Percentiles rank a stretch among this genome's conserved stretches.
These are phyloP conservation scores for Mucor racemosus DNA, from an alignment of 371 early-diverging fungal genomes.

Conservation along the genomic window DNA sequence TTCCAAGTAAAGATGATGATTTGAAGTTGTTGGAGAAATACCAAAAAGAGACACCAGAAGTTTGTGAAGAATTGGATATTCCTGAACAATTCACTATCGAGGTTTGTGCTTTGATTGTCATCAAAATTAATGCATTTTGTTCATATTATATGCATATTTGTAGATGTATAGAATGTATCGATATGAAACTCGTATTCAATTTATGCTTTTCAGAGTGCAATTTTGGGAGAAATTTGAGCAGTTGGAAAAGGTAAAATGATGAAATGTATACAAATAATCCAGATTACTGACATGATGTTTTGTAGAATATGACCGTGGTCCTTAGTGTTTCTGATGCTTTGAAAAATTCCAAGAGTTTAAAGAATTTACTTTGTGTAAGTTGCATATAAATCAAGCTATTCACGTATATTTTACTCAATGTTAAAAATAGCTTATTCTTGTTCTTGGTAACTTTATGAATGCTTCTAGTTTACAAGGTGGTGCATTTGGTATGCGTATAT, in stretches of 20 bases:
- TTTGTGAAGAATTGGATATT: constrained; percentile 48
- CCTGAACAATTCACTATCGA: constrained; percentile 62
- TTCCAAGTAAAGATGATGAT: constrained; percentile 55
- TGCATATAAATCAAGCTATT: constrained; percentile 5
- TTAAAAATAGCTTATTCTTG: constrained; percentile 41
- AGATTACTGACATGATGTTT: constrained; percentile 7
- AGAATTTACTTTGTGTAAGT: constrained; percentile 52
- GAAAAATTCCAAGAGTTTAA: constrained; percentile 41
- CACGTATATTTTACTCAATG: constrained; percentile 15
- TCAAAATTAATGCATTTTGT: no score
- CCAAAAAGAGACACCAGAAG: constrained; percentile 37
- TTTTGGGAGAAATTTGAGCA: constrained; percentile 57
- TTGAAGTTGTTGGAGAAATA: constrained; percentile 52
- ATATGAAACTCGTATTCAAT: constrained; percentile 52
- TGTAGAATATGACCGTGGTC: constrained; percentile 53
- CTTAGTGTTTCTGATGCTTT: constrained; percentile 49
- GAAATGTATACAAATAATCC: constrained; percentile 8
- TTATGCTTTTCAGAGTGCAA: constrained; percentile 51
- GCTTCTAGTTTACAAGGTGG: constrained; percentile 55
- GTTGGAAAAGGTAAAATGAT: constrained; percentile 29
- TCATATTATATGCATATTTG: neutral
- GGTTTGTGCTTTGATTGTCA: constrained; percentile 6
- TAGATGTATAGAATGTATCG: constrained; percentile 59
- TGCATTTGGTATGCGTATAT: constrained; percentile 57
- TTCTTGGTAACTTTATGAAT: constrained; percentile 66